Conservation (phyloP, 371 early-diverging fungal species). For the Amoeboaphelidium protococcarum region DNA sequence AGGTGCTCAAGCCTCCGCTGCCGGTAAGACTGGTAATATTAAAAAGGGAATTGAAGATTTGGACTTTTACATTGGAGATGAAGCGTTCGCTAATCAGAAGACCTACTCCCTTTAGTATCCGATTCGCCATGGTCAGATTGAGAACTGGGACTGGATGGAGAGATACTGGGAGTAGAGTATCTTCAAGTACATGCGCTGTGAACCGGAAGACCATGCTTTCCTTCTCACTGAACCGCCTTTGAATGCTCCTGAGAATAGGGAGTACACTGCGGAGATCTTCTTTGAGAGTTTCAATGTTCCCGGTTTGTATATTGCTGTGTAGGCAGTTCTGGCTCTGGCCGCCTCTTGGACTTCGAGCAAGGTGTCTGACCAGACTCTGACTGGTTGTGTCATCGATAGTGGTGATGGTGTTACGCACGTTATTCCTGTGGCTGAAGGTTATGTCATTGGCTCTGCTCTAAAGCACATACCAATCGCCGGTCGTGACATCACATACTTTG, state of each 20-base stretch:
- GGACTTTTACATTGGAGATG: slow-evolving; percentile 89
- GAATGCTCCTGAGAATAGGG: slow-evolving; percentile 73
- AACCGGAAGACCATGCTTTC: slow-evolving; percentile 91
- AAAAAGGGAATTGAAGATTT: slow-evolving; percentile 65
- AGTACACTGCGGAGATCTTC: slow-evolving; percentile 75
- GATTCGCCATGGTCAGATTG: slow-evolving; percentile 66
- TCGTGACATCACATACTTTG: slow-evolving; percentile 82
- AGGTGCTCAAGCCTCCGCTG: neutral
- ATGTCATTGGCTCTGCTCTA: slow-evolving; percentile 85
- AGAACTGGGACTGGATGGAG: slow-evolving; percentile 85
- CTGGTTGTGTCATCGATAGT: slow-evolving; percentile 88
- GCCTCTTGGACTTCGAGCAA: slow-evolving; percentile 34
- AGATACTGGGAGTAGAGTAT: slow-evolving; percentile 84
- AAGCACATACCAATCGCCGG: slow-evolving; percentile 96
- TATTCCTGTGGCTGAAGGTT: slow-evolving; percentile 93
- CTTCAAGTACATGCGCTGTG: slow-evolving; percentile 86
- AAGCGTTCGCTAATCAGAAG: slow-evolving; percentile 63
- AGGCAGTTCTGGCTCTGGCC: slow-evolving; percentile 70
- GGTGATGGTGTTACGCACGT: slow-evolving; percentile 97
- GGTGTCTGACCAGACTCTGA: slow-evolving; percentile 33
- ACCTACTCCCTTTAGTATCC: slow-evolving; percentile 53
- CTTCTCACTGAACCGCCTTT: slow-evolving; percentile 74
- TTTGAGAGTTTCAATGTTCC: slow-evolving; percentile 71
- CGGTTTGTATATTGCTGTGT: slow-evolving; percentile 73
- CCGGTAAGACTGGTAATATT: neutral